phyloP scores from a whole-genome alignment of 1,284 basidiomycete genomes.

The Ceratobasidium papillatum region DNA sequence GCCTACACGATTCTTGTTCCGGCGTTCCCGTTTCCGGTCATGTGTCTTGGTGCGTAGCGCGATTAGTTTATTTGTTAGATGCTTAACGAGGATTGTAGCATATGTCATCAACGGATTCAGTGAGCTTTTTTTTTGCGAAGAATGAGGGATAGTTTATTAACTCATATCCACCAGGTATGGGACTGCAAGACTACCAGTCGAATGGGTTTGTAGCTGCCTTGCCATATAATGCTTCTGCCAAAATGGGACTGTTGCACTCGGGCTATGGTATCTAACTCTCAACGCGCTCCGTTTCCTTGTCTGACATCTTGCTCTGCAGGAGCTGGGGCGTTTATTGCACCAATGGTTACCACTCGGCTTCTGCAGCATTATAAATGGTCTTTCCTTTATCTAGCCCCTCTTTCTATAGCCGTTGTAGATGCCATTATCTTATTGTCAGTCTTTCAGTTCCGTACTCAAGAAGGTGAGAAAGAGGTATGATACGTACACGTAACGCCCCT shows the following conservation, averaged over 20 bases:
- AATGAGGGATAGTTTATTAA: neutral
- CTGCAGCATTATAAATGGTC: constrained; percentile 42
- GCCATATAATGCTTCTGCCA: constrained; percentile 35
- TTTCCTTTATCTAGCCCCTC: constrained; percentile 42
- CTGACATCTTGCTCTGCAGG: constrained; percentile 2
- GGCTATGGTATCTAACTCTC: constrained; percentile 30
- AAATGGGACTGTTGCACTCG: constrained; percentile 43
- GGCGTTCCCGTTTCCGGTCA: constrained; percentile 41
- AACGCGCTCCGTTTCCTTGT: neutral
- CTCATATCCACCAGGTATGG: neutral
- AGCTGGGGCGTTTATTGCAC: constrained; percentile 40
- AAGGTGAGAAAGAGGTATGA: neutral
- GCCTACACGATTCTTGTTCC: constrained; percentile 35
- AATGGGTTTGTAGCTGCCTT: constrained; percentile 42
- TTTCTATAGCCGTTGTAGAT: constrained; percentile 45
- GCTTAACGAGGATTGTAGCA: neutral
- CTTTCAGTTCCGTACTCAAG: constrained; percentile 51
- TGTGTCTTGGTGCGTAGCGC: constrained; percentile 21
- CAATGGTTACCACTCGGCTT: constrained; percentile 43
- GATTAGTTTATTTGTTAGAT: neutral
- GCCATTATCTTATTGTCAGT: constrained; percentile 47
- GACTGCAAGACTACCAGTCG: constrained; percentile 36
- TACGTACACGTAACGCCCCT: neutral
- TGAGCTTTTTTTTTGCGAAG: neutral
- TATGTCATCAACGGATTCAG: constrained; percentile 40